phyloP scores from a whole-genome alignment of 768 basidiomycete species.

The Rhizopogon sp. region DNA sequence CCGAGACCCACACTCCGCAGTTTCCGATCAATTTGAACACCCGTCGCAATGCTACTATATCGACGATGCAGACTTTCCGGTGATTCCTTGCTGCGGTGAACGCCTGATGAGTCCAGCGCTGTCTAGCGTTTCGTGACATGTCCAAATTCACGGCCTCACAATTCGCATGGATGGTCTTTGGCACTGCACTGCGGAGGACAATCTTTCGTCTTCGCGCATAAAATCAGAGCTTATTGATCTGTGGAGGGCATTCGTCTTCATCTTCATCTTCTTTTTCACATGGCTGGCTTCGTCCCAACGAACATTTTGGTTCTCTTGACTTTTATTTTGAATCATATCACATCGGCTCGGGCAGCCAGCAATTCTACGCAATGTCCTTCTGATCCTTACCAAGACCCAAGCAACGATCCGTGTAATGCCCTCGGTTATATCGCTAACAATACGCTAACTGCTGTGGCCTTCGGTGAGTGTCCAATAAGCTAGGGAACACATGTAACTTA shows the following conservation, averaged over 20 bases:
- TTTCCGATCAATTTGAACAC: too few relatives aligned
- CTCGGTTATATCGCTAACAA: slow-evolving; percentile 54
- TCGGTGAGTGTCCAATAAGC: slow-evolving; percentile 27
- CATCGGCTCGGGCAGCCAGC: not conserved
- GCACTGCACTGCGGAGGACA: not conserved
- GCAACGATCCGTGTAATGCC: slow-evolving; percentile 48
- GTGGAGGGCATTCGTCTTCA: not conserved
- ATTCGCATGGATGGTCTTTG: not conserved
- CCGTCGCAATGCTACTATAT: too few relatives aligned
- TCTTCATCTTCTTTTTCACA: too few relatives aligned
- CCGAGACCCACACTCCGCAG: too few relatives aligned
- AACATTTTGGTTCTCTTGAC: not conserved
- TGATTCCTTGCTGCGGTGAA: not conserved
- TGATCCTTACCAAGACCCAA: slow-evolving; percentile 44
- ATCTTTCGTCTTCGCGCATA: not conserved
- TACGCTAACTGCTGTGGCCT: slow-evolving; percentile 44
- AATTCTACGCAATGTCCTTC: slow-evolving; percentile 14
- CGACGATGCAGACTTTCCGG: too few relatives aligned
- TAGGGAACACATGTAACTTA: not conserved
- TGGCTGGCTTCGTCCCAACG: not conserved
- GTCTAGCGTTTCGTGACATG: too few relatives aligned
- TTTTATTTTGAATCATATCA: not conserved
- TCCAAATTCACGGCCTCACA: not conserved
- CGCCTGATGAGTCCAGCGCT: not conserved
- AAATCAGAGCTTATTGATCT: not conserved